Base-by-base conservation (phyloP, 108 stramenopile genomes). In the Pseudonitzschia delicatissima region DNA sequence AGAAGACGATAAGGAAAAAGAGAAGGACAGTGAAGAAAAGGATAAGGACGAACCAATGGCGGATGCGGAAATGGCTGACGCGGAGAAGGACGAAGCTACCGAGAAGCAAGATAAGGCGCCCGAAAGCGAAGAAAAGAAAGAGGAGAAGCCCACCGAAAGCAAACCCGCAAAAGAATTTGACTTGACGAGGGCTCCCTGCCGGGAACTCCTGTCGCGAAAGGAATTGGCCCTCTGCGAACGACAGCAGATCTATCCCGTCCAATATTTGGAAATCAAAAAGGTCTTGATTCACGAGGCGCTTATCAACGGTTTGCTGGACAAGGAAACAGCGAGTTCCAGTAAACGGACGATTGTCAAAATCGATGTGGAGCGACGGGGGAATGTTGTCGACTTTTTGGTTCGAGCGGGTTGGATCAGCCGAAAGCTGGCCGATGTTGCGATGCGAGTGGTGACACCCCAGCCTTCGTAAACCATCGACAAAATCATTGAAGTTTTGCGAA, bases 391-490 rank as follows among this genome's bases (percentile, higher is more conserved):
- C 57, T 94, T 94, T 64, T 73, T 91, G 42, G 57, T 91, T 36
- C 65, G 78, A 64, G 79, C 93, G 26, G 90, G 93, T 23, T 94
- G 93, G 93, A 87, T 94, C 48, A 79, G 82, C 6, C 63, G 39
- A 42, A 37, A 62, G 17, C 45, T 76, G 23, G 73, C 48, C 5
- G 45, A 74, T 11, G 72, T 40, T 13, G 73, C 73, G n/a, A 21
- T 61, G 60, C 9, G 66, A 44, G 58, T 65, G n/a, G 73, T 74
- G 13, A 74, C 66, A 25, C 45, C 45, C 27, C 63, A 45, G 40
- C 60, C 60, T 26, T 3, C 21, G 12, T 40, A n/a, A n/a, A n/a
- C n/a, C n/a, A n/a, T n/a, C n/a, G n/a, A n/a, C n/a, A n/a, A n/a
- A n/a, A n/a, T n/a, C n/a, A n/a, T n/a, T n/a, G n/a, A n/a, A n/a